Evolutionary conservation across 176 grass and related monocot species (phyloP), one percentile per base, ranked within the genome.

Genomic region (Raddia guianensis): DNA sequence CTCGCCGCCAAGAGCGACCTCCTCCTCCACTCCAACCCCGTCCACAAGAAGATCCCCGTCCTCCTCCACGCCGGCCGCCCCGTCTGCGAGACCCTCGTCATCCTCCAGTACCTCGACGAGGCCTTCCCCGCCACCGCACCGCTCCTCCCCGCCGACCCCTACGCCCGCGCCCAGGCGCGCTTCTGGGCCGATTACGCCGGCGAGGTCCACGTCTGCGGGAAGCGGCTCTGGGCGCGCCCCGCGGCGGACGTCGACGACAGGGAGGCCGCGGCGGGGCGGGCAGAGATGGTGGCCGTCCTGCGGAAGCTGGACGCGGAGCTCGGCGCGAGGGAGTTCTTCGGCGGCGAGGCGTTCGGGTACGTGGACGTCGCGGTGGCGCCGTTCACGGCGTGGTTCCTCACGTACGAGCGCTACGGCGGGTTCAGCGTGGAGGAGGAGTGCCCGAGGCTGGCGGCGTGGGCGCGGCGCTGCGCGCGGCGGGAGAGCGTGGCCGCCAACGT

Each of bases 11-110:
- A 86, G 66, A 89, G 86, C 62, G 49, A 81, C 1, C 60, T 72
- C n/a, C 76, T 92, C 16, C 65, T 86, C 19, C 53, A 66, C 46
- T 60, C 55, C 45, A 89, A 89, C 65, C 82, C 87, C 18, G 43
- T 72, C 1, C 70, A 85, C 56, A 50, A 20, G 34, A 85, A 81
- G 76, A 9, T 89, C 15, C 87, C 82, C 73, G 82, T 89, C 0
- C 70, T 89, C 62, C 70, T 89, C 56, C 82, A 85, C 50, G 68
- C 5, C 21, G 87, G 77, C 34, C 14, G 51, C 14, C 5, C 52
- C 15, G 15, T 54, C 52, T 54, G 52, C 52, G 52, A 54, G 15
- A 16, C 52, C 5, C 52, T 54, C 15, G 5, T 18, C 52, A 54
- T 54, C 52, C 5, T 54, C 1, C 52, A 54, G 15, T 54, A 54